Conservation (phyloP, 495 filamentous ascomycete genomes). For the Patellaria atrata region DNA sequence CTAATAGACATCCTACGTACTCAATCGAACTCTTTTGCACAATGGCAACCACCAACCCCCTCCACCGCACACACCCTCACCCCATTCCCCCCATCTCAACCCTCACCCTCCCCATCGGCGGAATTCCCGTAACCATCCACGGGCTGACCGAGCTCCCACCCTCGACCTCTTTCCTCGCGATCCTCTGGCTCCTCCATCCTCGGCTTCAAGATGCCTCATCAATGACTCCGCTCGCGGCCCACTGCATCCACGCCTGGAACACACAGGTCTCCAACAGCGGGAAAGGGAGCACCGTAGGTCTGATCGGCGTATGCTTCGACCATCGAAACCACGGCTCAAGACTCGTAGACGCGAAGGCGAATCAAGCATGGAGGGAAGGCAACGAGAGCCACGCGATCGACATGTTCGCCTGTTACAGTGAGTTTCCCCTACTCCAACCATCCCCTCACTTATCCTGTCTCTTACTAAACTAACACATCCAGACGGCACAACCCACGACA, state of each 20-base stretch:
- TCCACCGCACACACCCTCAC: slow-evolving; percentile 17
- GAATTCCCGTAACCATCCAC: slow-evolving; percentile 62
- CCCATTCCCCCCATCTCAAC: slow-evolving; percentile 38
- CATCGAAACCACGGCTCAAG: slow-evolving; percentile 80
- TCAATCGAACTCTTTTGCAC: too few relatives aligned
- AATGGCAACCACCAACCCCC: slow-evolving; percentile 16
- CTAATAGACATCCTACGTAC: too few relatives aligned
- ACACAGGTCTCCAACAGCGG: slow-evolving; percentile 16
- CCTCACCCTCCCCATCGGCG: slow-evolving; percentile 50
- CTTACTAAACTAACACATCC: neutral
- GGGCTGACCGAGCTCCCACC: slow-evolving; percentile 57
- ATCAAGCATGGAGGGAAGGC: slow-evolving; percentile 63
- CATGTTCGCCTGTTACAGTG: slow-evolving; percentile 58
- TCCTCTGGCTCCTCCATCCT: slow-evolving; percentile 79
- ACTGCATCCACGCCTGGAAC: slow-evolving; percentile 47
- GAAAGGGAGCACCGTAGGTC: slow-evolving; percentile 28
- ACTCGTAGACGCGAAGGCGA: slow-evolving; percentile 40
- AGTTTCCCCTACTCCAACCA: slow-evolving; percentile 18
- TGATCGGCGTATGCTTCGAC: slow-evolving; percentile 76
- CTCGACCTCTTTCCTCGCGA: slow-evolving; percentile 40
- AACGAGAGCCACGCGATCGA: slow-evolving; percentile 77
- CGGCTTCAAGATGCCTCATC: slow-evolving; percentile 50
- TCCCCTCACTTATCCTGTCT: neutral
- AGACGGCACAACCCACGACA: slow-evolving; percentile 66
- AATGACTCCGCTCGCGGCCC: slow-evolving; percentile 49